These are phyloP conservation scores for Ganoderma meredithae DNA, from an alignment of 1,284 basidiomycete species.

Conservation along the genomic window DNA sequence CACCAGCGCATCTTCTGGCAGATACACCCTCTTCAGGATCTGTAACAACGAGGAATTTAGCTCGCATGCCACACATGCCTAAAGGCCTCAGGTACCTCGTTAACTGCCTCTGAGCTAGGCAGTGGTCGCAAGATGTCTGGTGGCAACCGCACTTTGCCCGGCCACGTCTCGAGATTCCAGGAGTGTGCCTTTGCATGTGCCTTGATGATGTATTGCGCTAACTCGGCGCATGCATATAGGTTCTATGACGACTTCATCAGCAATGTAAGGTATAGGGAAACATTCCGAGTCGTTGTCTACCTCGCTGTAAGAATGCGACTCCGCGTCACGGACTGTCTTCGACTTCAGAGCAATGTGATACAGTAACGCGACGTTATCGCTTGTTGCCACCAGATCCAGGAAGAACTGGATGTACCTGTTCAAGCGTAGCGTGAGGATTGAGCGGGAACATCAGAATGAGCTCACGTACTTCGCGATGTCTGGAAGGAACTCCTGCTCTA, in stretches of 20 bases:
- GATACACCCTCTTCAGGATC: constrained; percentile 71
- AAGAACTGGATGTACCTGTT: constrained; percentile 90
- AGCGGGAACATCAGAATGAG: neutral
- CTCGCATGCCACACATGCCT: neutral
- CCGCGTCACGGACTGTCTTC: constrained; percentile 87
- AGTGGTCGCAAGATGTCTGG: constrained; percentile 81
- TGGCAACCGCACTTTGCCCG: constrained; percentile 83
- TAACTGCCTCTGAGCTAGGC: constrained; percentile 66
- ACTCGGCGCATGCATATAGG: constrained; percentile 88
- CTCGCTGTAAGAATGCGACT: constrained; percentile 71
- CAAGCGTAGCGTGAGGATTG: constrained; percentile 1
- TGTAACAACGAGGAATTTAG: constrained; percentile 35
- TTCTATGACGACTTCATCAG: constrained; percentile 58
- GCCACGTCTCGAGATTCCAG: constrained; percentile 85
- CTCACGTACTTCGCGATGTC: constrained; percentile 73
- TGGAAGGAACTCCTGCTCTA: constrained; percentile 65
- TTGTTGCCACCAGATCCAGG: constrained; percentile 75
- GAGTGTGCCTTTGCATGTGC: constrained; percentile 66
- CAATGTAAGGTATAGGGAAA: constrained; percentile 4
- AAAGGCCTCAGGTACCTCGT: constrained; percentile 53
- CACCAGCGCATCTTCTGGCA: constrained; percentile 63
- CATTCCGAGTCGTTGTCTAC: constrained; percentile 47
- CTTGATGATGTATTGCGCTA: constrained; percentile 89
- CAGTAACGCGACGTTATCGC: constrained; percentile 85
- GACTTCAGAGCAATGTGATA: constrained; percentile 84